Percentiles rank a stretch among this genome's conserved stretches.
Conservation (phyloP, 805 yeast species). For the Saturnispora ahearnii region DNA sequence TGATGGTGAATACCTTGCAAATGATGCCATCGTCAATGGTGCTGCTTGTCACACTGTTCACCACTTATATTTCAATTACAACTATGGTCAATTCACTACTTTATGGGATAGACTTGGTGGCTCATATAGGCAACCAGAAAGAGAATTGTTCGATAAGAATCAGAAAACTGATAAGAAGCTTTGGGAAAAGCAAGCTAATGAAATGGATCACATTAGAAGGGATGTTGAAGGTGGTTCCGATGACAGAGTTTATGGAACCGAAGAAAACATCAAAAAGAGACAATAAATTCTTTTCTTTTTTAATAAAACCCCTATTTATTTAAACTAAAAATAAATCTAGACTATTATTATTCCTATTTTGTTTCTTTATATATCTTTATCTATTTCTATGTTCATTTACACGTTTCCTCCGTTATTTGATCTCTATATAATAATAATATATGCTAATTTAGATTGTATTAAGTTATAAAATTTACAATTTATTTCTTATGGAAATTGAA, state of each 20-base stretch:
- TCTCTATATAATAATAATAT: too few relatives aligned
- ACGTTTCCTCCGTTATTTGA: too few relatives aligned
- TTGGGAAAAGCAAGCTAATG: slow-evolving; percentile 61
- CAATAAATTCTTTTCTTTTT: background rate
- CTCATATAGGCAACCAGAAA: slow-evolving; percentile 88
- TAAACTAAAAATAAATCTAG: too few relatives aligned
- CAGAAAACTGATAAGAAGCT: slow-evolving; percentile 47
- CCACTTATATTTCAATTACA: slow-evolving; percentile 94
- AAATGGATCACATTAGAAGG: slow-evolving; percentile 71
- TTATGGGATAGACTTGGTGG: slow-evolving; percentile 96
- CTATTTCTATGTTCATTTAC: too few relatives aligned
- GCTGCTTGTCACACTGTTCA: slow-evolving; percentile 98
- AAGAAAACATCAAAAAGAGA: slow-evolving; percentile 2
- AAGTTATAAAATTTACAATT: too few relatives aligned
- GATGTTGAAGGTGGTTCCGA: slow-evolving; percentile 75
- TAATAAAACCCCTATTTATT: background rate
- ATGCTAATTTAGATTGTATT: too few relatives aligned
- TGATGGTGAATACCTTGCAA: slow-evolving; percentile 91
- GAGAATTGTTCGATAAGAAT: slow-evolving; percentile 63
- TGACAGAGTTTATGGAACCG: slow-evolving; percentile 54
- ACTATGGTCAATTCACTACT: slow-evolving; percentile 97
- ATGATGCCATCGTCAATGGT: slow-evolving; percentile 91
- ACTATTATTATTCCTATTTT: too few relatives aligned
- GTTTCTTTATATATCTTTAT: background rate
- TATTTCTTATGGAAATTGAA: slow-evolving; percentile 1